Conservation (phyloP, 805 yeast species). For the Metschnikowia borealis region DNA sequence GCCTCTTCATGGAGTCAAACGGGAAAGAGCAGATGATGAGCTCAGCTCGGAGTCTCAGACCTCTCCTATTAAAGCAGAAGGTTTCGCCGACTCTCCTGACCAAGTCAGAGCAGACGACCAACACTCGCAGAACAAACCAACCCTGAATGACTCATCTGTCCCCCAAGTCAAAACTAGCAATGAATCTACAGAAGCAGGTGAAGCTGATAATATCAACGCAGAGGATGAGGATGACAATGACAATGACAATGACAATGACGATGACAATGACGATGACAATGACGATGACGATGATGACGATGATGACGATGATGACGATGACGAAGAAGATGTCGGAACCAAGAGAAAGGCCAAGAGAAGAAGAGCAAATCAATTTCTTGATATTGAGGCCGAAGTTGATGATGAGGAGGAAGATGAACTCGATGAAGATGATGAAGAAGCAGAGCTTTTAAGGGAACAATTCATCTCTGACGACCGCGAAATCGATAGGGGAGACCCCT, state of each 20-base stretch:
- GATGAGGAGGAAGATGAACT: slow-evolving; percentile 93
- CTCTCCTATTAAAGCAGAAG: not conserved
- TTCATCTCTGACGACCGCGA: slow-evolving; percentile 70
- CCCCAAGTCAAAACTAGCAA: not conserved
- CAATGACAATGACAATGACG: slow-evolving; percentile 3
- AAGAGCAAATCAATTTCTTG: slow-evolving; percentile 79
- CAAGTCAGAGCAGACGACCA: slow-evolving; percentile 11
- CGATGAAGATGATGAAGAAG: slow-evolving; percentile 85
- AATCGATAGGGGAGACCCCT: slow-evolving; percentile 54
- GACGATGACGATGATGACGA: slow-evolving; percentile 49
- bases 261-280: slow-evolving; percentile 19
- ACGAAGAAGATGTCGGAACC: slow-evolving; percentile 48
- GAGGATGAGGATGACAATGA: slow-evolving; percentile 11
- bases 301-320: slow-evolving; percentile 49
- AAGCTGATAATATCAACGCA: not conserved
- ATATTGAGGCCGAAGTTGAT: slow-evolving; percentile 98
- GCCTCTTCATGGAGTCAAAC: slow-evolving; percentile 8
- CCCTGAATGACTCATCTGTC: not conserved
- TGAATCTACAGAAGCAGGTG: not conserved
- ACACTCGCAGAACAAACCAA: not conserved
- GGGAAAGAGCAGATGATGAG: slow-evolving; percentile 9
- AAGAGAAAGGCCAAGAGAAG: slow-evolving; percentile 46
- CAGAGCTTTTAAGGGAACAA: slow-evolving; percentile 81
- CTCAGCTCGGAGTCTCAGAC: not conserved
- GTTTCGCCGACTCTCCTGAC: slow-evolving; percentile 16